These are phyloP conservation scores for Asterochloris sp. DNA, from an alignment of 139 green algal genomes.

Conservation along the genomic window DNA sequence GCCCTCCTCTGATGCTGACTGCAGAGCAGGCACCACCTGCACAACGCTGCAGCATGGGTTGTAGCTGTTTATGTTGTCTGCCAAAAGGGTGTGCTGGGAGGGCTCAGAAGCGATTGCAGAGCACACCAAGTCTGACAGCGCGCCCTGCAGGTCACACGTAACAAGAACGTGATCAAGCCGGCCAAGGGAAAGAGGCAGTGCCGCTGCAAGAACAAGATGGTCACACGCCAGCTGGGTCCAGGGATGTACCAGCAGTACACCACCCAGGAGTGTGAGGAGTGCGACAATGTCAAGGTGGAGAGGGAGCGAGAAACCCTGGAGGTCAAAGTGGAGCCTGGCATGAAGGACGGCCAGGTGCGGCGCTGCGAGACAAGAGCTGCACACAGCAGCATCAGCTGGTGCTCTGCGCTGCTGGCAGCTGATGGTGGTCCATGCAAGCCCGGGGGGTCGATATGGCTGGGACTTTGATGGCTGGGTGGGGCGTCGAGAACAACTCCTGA, in stretches of 20 bases:
- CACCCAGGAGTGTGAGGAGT: constrained; percentile 88
- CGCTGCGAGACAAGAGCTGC: not conserved
- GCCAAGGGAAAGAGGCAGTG: constrained; percentile 90
- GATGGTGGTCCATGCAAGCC: not conserved
- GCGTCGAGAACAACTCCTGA: too few relatives aligned
- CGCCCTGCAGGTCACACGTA: constrained; percentile 65
- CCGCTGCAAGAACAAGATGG: constrained; percentile 94
- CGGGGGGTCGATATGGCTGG: not conserved
- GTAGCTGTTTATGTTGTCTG: too few relatives aligned
- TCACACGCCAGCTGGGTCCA: constrained; percentile 91
- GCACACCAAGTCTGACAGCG: too few relatives aligned
- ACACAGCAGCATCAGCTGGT: not conserved
- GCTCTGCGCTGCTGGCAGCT: not conserved
- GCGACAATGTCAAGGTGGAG: constrained; percentile 83
- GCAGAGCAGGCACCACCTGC: too few relatives aligned
- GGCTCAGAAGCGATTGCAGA: too few relatives aligned
- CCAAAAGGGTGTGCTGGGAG: too few relatives aligned
- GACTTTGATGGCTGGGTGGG: too few relatives aligned
- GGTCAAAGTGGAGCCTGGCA: constrained; percentile 92
- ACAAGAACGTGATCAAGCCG: constrained; percentile 87
- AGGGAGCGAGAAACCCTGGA: constrained; percentile 72
- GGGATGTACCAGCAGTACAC: constrained; percentile 99
- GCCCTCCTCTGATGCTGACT: too few relatives aligned
- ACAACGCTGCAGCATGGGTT: too few relatives aligned
- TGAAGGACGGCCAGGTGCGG: constrained; percentile 62